Evolutionary conservation across 2,329 filamentous ascomycete genomes (phyloP), one percentile per base, ranked within the genome.

Genomic region (Sarocladiaceae sp.): DNA sequence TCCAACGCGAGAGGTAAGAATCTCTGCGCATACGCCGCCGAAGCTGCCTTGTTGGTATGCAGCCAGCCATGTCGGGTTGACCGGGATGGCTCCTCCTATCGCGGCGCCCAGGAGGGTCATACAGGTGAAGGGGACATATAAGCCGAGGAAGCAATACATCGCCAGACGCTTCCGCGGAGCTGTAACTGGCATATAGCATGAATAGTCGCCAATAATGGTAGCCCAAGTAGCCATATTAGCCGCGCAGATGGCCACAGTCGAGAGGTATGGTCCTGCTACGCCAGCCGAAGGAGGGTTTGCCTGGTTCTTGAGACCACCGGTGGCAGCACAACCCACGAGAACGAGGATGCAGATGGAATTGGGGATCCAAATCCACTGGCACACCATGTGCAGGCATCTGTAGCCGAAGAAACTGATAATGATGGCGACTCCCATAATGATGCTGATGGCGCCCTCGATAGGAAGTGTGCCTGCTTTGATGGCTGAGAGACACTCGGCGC

Each of bases 351-450:
- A 46, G 25, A 46, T 46, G 22, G 40, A 46, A 18, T 46, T 46
- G 3, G 40, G 40, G 40, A 46, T 46, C 40, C 40, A 46, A 15
- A 46, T 46, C 4, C 17, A 46, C 20, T 46, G 40, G 40, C 40
- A 46, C 4, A 46, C 40, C 4, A 46, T 10, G 18, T 46, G 40
- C 13, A 46, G 40, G 40, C 40, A 46, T 15, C 40, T 22, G 23
- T 46, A 46, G 10, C 40, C 40, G 40, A 46, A 46, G 40, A 46
- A 46, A 25, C 40, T 46, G 40, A 46, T 46, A 3, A 46, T 12
- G 40, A 46, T 29, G n/a, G 40, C 40, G 23, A 46, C 40, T 11
- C 40, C 40, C 22, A 46, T 26, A n/a, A 46, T 46, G 25, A 46
- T 46, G 40, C 40, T 46, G 23, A 46, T 46, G n/a, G 40, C 22